Percentiles rank a stretch among this genome's conserved stretches.
Conservation (phyloP, 2,329 filamentous ascomycete genomes). For the Exserohilum rostratum region DNA sequence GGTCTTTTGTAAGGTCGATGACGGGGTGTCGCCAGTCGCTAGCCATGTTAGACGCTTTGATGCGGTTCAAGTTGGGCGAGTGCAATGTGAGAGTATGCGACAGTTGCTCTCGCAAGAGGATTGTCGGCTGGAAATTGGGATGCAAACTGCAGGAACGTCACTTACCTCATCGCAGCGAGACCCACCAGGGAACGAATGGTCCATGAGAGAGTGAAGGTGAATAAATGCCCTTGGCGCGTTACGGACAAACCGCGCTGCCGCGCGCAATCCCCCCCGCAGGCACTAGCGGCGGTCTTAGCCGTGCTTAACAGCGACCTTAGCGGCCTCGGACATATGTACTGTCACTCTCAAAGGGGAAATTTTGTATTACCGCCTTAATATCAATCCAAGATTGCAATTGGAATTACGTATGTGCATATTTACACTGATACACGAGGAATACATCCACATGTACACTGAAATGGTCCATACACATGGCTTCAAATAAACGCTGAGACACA, state of each 20-base stretch:
- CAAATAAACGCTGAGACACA: too few species aligned
- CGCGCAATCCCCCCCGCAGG: conserved; percentile 2
- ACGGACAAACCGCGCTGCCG: conserved; percentile 1
- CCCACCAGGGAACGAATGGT: conserved; percentile 12
- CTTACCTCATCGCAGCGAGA: conserved; percentile 30
- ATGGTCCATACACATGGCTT: background rate
- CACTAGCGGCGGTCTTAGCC: conserved; percentile 10
- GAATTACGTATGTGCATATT: background rate
- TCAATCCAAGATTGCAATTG: background rate
- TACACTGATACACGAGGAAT: too few species aligned
- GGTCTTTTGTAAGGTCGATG: conserved; percentile 32
- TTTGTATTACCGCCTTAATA: background rate
- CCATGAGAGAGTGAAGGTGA: conserved; percentile 23
- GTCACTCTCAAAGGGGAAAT: background rate
- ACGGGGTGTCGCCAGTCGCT: conserved; percentile 23
- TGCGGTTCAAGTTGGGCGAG: background rate
- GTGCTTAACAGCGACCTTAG: conserved; percentile 7
- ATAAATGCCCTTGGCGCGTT: conserved; percentile 29
- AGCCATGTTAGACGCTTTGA: conserved; percentile 18
- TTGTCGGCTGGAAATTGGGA: too few species aligned
- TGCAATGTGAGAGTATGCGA: too few species aligned
- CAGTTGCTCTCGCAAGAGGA: background rate
- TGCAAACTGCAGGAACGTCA: background rate
- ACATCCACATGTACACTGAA: background rate
- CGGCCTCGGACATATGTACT: conserved; percentile 8